Conservation (phyloP, 2,329 filamentous ascomycete genomes). For the Metarhizium album region DNA sequence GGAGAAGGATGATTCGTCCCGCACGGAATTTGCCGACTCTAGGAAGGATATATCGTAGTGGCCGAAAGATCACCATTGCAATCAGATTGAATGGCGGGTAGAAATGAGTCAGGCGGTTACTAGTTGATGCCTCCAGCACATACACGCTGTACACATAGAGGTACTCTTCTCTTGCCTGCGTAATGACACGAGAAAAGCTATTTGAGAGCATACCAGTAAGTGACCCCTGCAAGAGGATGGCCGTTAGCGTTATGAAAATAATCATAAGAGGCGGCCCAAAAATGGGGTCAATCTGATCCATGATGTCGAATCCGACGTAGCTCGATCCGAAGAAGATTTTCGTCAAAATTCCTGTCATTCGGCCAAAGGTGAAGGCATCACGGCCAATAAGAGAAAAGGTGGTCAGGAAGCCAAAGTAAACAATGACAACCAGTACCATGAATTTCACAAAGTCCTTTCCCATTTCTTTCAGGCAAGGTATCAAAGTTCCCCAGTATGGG, state of each 20-base stretch:
- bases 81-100: conserved; percentile 66
- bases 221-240: conserved; percentile 68
- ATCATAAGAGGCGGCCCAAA: conserved; percentile 55
- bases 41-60: conserved; percentile 57
- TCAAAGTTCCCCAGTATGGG: conserved; percentile 81
- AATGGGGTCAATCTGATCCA: conserved; percentile 47
- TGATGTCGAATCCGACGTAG: conserved; percentile 62
- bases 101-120: conserved; percentile 58
- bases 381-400: conserved; percentile 74
- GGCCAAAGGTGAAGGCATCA: conserved; percentile 49
- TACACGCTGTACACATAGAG: conserved; percentile 63
- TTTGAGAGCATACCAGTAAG: conserved; percentile 71
- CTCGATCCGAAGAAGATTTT: conserved; percentile 74
- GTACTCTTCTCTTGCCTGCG: conserved; percentile 62
- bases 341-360: conserved; percentile 67
- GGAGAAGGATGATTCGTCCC: conserved; percentile 50
- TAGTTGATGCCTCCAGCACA: conserved; percentile 56
- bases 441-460: conserved; percentile 87
- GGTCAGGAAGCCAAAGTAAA: conserved; percentile 82
- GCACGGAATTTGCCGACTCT: conserved; percentile 52
- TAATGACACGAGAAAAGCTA: conserved; percentile 56
- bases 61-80: conserved; percentile 60
- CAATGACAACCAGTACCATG: conserved; percentile 64
- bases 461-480: conserved; percentile 90
- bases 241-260: conserved; percentile 66